These are phyloP conservation scores for Podaxis sp. DNA, from an alignment of 768 basidiomycete species.

Conservation along the genomic window DNA sequence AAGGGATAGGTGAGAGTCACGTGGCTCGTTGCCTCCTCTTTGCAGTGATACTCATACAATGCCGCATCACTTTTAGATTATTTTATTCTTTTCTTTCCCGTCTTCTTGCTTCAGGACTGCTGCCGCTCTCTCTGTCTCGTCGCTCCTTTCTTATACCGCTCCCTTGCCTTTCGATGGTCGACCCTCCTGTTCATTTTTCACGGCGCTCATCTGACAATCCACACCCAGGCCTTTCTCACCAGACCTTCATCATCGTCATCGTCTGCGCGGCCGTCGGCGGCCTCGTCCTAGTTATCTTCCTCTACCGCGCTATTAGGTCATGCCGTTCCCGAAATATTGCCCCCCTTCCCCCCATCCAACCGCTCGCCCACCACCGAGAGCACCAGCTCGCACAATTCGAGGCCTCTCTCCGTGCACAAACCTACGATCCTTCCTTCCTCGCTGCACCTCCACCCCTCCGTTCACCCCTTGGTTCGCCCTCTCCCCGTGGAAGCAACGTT, in stretches of 20 bases:
- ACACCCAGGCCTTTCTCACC: slow-evolving; percentile 26
- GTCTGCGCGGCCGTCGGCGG: slow-evolving; percentile 44
- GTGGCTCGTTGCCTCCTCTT: background rate
- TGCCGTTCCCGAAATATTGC: slow-evolving; percentile 28
- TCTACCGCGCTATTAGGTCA: slow-evolving; percentile 38
- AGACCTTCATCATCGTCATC: slow-evolving; percentile 50
- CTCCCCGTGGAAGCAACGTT: slow-evolving; percentile 30
- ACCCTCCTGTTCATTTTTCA: background rate
- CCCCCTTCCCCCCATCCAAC: slow-evolving; percentile 66
- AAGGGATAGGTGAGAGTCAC: background rate
- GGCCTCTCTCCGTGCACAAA: slow-evolving; percentile 18
- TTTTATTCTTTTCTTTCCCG: background rate
- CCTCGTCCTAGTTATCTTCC: slow-evolving; percentile 34
- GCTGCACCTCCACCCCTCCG: slow-evolving; percentile 21
- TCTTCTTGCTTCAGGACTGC: background rate
- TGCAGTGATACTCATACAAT: background rate
- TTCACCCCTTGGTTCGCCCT: slow-evolving; percentile 13
- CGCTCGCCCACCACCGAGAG: slow-evolving; percentile 61
- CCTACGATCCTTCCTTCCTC: slow-evolving; percentile 21
- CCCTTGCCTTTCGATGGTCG: background rate
- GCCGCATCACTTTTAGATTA: background rate
- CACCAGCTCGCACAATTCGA: slow-evolving; percentile 45
- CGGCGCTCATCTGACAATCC: background rate
- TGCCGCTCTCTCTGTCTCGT: background rate
- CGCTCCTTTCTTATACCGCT: background rate